A percentile compares a stretch with the other conserved stretches of the same genome.
Evolutionary conservation across 305 asterid genomes (phyloP).

Genomic region (Fraxinus ornus): DNA sequence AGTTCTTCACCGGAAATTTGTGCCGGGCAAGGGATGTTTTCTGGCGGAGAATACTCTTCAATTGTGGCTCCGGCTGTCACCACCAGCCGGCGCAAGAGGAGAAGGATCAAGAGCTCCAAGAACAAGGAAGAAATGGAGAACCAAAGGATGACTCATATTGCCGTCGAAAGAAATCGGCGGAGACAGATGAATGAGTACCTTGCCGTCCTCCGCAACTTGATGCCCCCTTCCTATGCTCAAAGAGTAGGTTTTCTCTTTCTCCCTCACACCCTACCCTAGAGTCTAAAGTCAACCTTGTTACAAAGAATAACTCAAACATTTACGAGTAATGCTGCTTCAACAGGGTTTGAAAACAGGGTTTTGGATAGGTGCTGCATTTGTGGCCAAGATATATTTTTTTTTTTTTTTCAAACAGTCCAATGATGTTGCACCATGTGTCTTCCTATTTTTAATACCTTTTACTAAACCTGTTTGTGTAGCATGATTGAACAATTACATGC

Average conservation of each 20-base stretch:
- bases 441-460: no score
- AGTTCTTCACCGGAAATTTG: constrained; percentile 37
- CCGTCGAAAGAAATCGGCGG: constrained; percentile 81
- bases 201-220: constrained; percentile 59
- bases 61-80: constrained; percentile 16
- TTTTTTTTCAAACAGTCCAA: no score
- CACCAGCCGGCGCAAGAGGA: constrained; percentile 41
- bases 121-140: constrained; percentile 68
- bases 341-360: no score
- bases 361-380: no score
- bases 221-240: constrained; percentile 78
- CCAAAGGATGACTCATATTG: constrained; percentile 78
- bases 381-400: no score
- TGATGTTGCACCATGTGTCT: no score
- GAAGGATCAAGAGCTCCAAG: constrained; percentile 46
- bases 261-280: background rate
- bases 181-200: constrained; percentile 75
- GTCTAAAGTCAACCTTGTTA: background rate
- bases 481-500: no score
- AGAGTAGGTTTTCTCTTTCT: constrained; percentile 33
- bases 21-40: background rate
- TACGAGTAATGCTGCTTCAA: no score
- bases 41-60: constrained; percentile 13
- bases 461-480: no score
- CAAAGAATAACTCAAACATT: background rate